phyloP scores from a whole-genome alignment of 257 asterid genomes.

The Cordia subcordata region DNA sequence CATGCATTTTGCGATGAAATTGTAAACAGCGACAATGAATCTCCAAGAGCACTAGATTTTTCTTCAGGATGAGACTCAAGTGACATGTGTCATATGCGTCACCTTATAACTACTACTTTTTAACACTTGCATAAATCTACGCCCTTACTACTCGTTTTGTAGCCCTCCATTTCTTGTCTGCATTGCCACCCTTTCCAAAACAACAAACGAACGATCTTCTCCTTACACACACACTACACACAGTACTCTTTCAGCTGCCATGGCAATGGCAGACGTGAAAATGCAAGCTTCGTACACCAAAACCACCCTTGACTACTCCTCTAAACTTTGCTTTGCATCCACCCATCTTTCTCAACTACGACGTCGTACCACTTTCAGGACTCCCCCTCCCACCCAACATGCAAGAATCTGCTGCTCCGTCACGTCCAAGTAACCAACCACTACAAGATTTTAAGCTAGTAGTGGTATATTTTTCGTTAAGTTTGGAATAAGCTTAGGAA shows the following conservation, averaged over 20 bases:
- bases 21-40: neutral
- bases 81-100: slow-evolving; percentile 61
- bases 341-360: no score
- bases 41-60: neutral
- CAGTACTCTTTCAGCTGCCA: slow-evolving; percentile 16
- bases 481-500: no score
- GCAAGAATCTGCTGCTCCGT: slow-evolving; percentile 9
- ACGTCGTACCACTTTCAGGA: no score
- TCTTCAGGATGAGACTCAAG: slow-evolving; percentile 6
- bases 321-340: no score
- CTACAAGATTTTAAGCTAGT: no score
- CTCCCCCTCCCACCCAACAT: no score
- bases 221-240: slow-evolving; percentile 6
- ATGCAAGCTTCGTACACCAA: slow-evolving; percentile 30
- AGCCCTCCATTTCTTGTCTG: slow-evolving; percentile 1
- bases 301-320: slow-evolving; percentile 10
- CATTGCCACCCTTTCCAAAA: slow-evolving; percentile 7
- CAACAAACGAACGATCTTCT: slow-evolving; percentile 16
- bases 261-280: slow-evolving; percentile 72
- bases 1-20: neutral
- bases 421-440: neutral
- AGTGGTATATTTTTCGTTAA: no score
- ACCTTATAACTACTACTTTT: slow-evolving; percentile 54
- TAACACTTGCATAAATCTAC: slow-evolving; percentile 1
- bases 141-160: neutral